Percentiles rank a stretch among this genome's conserved stretches.
phyloP scores from a whole-genome alignment of 1,284 basidiomycete species.

The Clitocybe nebularis region DNA sequence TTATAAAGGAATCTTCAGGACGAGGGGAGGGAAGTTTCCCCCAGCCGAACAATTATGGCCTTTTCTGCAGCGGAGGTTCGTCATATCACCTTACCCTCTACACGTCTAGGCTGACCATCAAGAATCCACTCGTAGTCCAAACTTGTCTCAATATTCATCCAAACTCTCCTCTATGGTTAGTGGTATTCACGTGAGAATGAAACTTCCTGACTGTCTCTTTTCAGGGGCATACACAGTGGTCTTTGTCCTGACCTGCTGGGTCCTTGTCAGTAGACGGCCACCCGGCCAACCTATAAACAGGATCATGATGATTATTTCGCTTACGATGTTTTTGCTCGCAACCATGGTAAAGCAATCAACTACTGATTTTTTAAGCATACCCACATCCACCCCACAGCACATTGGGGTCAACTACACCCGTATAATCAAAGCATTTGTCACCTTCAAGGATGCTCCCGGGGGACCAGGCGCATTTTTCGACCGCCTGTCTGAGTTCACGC shows the following conservation, averaged over 20 bases:
- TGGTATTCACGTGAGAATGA: background rate
- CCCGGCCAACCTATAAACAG: conserved; percentile 17
- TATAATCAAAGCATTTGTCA: conserved; percentile 20
- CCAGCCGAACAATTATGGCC: no score
- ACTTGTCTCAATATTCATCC: conserved; percentile 21
- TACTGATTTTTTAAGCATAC: conserved; percentile 1
- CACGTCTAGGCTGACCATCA: background rate
- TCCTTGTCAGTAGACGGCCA: conserved; percentile 19
- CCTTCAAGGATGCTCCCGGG: conserved; percentile 16
- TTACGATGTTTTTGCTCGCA: conserved; percentile 25
- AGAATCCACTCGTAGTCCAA: conserved; percentile 13
- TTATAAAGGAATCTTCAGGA: background rate
- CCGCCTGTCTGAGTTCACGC: conserved; percentile 25
- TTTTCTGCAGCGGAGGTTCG: conserved; percentile 2
- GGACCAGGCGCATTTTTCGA: conserved; percentile 20
- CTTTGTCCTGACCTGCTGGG: conserved; percentile 23
- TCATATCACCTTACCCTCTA: background rate
- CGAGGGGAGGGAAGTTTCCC: no score
- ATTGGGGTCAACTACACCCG: conserved; percentile 22
- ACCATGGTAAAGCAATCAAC: conserved; percentile 21
- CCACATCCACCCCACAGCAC: conserved; percentile 17
- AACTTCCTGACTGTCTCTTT: background rate
- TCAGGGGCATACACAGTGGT: conserved; percentile 22
- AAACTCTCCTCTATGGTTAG: conserved; percentile 22
- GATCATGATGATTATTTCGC: conserved; percentile 20